Evolutionary conservation across 2,329 filamentous ascomycete species (phyloP).

Genomic region (Diplodia mutila): DNA sequence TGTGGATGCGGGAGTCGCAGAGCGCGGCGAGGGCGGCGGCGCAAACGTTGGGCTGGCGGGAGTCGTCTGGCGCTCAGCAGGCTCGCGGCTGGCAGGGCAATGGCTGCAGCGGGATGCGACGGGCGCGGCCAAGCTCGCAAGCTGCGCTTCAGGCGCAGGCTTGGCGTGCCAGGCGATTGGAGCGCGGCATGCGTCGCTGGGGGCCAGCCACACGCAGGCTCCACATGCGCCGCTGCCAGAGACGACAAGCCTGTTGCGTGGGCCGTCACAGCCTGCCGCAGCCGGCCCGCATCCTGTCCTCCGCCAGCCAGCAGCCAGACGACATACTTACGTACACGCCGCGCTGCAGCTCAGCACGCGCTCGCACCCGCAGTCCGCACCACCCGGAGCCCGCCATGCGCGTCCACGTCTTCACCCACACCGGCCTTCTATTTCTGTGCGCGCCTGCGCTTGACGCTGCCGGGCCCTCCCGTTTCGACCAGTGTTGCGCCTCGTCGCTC

Average conservation of each 20-base stretch:
- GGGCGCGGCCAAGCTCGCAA: not conserved
- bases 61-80: not conserved
- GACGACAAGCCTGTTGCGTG: not conserved
- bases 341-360: constrained; percentile 17
- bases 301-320: not conserved
- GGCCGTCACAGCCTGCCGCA: constrained; percentile 6
- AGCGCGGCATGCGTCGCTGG: constrained; percentile 5
- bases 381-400: constrained; percentile 13
- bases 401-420: constrained; percentile 31
- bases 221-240: not conserved
- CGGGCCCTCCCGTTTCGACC: constrained; percentile 37
- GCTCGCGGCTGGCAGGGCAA: not conserved
- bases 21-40: constrained; percentile 15
- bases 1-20: constrained; percentile 27
- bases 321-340: constrained; percentile 14
- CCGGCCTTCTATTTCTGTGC: constrained; percentile 38
- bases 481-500: constrained; percentile 23
- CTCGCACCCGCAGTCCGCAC: not conserved
- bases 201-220: constrained; percentile 4
- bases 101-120: not conserved
- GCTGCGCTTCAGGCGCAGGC: not conserved
- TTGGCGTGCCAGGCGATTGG: constrained; percentile 15
- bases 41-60: not conserved
- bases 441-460: constrained; percentile 34
- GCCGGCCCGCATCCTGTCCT: not conserved